phyloP scores from a whole-genome alignment of 352 stramenopile species.

The Thalassiosira delicatula region DNA sequence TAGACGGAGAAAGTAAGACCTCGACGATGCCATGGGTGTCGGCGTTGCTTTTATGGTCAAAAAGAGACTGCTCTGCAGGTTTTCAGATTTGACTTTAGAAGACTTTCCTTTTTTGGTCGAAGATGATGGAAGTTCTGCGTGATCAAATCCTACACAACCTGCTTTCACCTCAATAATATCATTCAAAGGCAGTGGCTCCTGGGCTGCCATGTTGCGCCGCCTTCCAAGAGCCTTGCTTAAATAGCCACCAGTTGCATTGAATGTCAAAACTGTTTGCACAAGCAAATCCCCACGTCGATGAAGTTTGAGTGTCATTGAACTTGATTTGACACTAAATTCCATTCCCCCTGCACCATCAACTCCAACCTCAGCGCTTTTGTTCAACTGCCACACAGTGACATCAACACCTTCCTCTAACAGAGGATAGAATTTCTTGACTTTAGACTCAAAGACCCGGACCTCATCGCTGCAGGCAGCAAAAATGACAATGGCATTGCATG shows the following conservation, averaged over 20 bases:
- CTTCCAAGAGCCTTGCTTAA: conserved; percentile 82
- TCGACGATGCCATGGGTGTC: conserved; percentile 75
- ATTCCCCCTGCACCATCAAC: conserved; percentile 58
- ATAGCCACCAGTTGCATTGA: conserved; percentile 82
- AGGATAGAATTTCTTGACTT: conserved; percentile 77
- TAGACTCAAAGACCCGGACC: conserved; percentile 79
- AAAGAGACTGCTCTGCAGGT: conserved; percentile 82
- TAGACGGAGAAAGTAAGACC: conserved; percentile 82
- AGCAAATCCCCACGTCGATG: conserved; percentile 78
- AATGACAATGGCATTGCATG: conserved; percentile 12
- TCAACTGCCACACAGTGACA: conserved; percentile 84
- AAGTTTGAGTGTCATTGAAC: conserved; percentile 81
- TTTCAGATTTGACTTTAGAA: conserved; percentile 75
- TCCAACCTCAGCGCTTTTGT: conserved; percentile 65
- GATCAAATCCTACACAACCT: conserved; percentile 82
- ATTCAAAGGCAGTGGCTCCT: conserved; percentile 82
- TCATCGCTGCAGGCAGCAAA: conserved; percentile 67
- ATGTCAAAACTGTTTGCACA: conserved; percentile 80
- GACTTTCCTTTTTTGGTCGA: conserved; percentile 72
- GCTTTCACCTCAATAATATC: conserved; percentile 85
- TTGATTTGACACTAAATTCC: conserved; percentile 82
- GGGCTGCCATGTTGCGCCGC: conserved; percentile 75
- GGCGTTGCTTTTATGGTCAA: conserved; percentile 83
- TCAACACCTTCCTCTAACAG: conserved; percentile 83
- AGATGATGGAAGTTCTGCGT: conserved; percentile 76